Conservation (phyloP, 2,329 filamentous ascomycete genomes). For the Fusarium succisae region DNA sequence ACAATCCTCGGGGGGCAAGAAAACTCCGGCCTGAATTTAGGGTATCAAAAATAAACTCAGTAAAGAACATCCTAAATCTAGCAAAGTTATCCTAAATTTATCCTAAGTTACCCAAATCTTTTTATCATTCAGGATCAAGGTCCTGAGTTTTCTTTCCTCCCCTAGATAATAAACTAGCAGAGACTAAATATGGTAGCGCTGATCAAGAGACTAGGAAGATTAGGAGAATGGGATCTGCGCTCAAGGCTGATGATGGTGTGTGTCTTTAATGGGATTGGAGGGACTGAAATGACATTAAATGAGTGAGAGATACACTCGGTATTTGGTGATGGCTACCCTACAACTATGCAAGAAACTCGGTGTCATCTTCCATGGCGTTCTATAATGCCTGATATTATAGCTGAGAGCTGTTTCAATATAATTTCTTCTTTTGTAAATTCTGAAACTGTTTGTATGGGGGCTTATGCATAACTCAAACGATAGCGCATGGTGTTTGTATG, state of each 20-base stretch:
- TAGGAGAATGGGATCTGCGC: neutral
- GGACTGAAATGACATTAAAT: neutral
- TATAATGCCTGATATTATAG: neutral
- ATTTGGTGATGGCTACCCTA: conserved; percentile 1
- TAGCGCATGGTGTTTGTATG: neutral
- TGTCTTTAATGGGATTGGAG: conserved; percentile 8
- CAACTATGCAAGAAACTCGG: neutral
- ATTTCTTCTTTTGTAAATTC: neutral
- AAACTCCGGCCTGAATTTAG: too few species aligned
- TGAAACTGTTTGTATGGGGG: neutral
- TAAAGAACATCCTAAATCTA: too few species aligned
- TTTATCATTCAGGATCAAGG: too few species aligned
- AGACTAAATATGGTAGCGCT: conserved; percentile 10
- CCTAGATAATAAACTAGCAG: neutral
- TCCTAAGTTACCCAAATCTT: too few species aligned
- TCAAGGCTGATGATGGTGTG: neutral
- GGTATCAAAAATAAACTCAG: too few species aligned
- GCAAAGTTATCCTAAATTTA: too few species aligned
- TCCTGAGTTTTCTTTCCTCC: too few species aligned
- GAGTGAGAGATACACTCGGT: neutral
- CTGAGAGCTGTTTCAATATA: neutral
- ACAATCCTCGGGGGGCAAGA: too few species aligned
- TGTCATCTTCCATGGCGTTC: neutral
- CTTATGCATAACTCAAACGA: neutral
- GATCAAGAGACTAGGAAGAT: conserved; percentile 19